Base-by-base conservation (phyloP, 345 rosid species). In the Acer yangbiense region DNA sequence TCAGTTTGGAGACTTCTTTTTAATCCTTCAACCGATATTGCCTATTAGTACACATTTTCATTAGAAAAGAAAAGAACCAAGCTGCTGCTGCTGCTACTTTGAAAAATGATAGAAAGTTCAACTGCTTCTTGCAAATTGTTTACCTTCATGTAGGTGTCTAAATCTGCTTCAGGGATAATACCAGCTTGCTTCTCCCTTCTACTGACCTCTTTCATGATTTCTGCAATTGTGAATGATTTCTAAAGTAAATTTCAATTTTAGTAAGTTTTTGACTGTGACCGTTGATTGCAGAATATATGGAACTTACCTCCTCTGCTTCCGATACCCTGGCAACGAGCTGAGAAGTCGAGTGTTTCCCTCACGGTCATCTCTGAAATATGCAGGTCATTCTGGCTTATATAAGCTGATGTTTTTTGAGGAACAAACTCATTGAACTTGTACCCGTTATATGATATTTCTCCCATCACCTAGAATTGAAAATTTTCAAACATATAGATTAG, bases 281-380 rank as follows among this genome's bases (percentile, higher is more conserved):
- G 6, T 46, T 8, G 50, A 57, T 58, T 48, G 32, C 18, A 60
- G n/a, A 46, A 46, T 25, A 25, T 25, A 25, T 1, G 9, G 68
- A 60, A 18, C 63, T n/a, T 58, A 86, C 90, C 89, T 76, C 82
- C 82, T 78, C 92, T 82, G 83, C 78, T 74, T 76, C 89, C 89
- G 18, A 86, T 76, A 5, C 92, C 94, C 76, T 86, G 94, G 72
- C 88, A 90, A 52, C 90, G 85, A 39, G 92, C 88, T 18, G 90
- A 88, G 78, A 87, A 88, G 73, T 88, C 87, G 43, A 90, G 70
- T 9, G 92, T 88, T 77, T 90, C 92, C 79, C 89, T 86, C 20
- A 88, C 94, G 10, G 92, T 88, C 88, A 90, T 84, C 77, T 88
- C 90, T 9, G 87, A 78, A 61, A 86, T 86, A 77, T 88, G 92